Conservation (phyloP, 805 yeast genomes). For the Pichia insulana region DNA sequence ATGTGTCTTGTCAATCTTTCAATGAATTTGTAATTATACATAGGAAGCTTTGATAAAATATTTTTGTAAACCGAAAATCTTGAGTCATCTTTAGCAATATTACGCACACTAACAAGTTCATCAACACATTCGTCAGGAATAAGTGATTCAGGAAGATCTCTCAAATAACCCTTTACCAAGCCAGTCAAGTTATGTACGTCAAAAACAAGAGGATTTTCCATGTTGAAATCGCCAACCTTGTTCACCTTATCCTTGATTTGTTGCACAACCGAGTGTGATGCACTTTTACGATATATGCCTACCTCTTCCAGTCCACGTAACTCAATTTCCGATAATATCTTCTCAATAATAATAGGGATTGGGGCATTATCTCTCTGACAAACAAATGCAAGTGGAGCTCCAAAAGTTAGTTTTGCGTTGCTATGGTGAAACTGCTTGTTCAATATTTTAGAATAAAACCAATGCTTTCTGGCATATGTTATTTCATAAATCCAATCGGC, state of each 20-base stretch:
- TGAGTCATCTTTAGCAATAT: conserved; percentile 15
- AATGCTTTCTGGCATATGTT: conserved; percentile 42
- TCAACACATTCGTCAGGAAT: conserved; percentile 61
- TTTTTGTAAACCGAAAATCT: conserved; percentile 21
- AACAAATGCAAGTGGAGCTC: conserved; percentile 71
- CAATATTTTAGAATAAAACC: conserved; percentile 39
- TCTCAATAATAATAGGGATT: conserved; percentile 59
- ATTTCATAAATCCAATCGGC: conserved; percentile 62
- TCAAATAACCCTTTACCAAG: conserved; percentile 69
- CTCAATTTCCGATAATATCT: conserved; percentile 69
- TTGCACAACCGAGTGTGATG: conserved; percentile 40
- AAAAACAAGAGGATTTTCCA: conserved; percentile 36
- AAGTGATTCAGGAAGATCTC: conserved; percentile 83
- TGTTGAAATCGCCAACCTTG: conserved; percentile 36
- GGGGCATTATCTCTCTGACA: conserved; percentile 60
- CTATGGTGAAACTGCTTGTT: conserved; percentile 17
- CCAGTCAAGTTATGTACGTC: conserved; percentile 86
- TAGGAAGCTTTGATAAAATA: conserved; percentile 40
- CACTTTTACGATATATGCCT: conserved; percentile 73
- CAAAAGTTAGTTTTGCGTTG: conserved; percentile 48
- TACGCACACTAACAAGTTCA: conserved; percentile 36
- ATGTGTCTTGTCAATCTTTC: conserved; percentile 63
- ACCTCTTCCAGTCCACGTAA: conserved; percentile 82
- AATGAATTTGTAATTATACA: conserved; percentile 57
- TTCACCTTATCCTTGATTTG: conserved; percentile 38